Percentiles rank a stretch among this genome's conserved stretches.
These are phyloP conservation scores for Rhodotorula kratochvilovae DNA, from an alignment of 768 basidiomycete species.

Conservation along the genomic window DNA sequence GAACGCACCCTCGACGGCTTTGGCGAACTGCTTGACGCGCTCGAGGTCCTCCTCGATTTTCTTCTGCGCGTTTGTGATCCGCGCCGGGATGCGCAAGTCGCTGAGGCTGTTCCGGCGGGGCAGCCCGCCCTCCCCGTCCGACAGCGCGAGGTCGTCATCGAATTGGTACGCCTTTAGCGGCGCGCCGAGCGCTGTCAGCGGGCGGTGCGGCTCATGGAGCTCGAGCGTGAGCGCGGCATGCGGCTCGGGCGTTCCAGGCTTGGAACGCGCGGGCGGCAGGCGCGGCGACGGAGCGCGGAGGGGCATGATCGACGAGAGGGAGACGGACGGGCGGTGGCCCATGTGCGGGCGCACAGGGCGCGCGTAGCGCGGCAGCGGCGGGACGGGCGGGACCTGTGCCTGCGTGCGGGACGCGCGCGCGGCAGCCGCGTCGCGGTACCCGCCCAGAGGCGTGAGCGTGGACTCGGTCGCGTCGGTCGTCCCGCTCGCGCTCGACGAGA, in stretches of 20 bases:
- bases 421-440: background rate
- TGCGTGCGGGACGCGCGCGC: background rate
- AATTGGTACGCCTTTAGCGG: background rate
- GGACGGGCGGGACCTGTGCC: background rate
- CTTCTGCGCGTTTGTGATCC: conserved; percentile 44
- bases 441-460: background rate
- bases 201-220: background rate
- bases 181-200: background rate
- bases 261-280: background rate
- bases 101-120: conserved; percentile 44
- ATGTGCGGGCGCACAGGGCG: background rate
- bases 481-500: background rate
- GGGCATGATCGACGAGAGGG: conserved; percentile 30
- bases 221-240: too few relatives aligned
- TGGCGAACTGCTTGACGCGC: conserved; percentile 44
- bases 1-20: conserved; percentile 42
- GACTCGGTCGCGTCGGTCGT: background rate
- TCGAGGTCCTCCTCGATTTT: conserved; percentile 44
- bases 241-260: background rate
- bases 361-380: background rate
- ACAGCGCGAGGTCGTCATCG: background rate
- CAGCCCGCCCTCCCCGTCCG: background rate
- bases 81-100: conserved; percentile 43
- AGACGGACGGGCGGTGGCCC: conserved; percentile 27
- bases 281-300: background rate